Percentiles rank a stretch among this genome's conserved stretches.
phyloP scores from a whole-genome alignment of 106 monocot genomes.

The Dendrobium catenatum region DNA sequence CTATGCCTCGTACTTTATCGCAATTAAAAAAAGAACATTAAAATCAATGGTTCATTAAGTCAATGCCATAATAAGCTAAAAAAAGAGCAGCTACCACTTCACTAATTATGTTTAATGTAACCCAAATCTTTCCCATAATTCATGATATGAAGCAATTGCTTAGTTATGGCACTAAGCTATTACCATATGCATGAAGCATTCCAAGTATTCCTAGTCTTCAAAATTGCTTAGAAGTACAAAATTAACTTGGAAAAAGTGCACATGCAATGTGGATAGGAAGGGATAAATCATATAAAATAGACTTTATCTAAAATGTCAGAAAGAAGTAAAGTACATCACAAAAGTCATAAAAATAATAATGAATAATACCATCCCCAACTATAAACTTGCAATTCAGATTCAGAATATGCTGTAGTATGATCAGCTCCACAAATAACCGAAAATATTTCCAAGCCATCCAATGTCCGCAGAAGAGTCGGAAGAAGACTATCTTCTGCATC shows the following conservation, averaged over 20 bases:
- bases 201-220: not conserved
- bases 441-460: constrained; percentile 44
- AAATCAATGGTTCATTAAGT: not conserved
- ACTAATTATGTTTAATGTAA: not conserved
- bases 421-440: constrained; percentile 85
- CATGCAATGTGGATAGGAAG: not conserved
- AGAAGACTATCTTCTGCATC: constrained; percentile 70
- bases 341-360: not conserved
- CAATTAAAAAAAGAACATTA: not conserved
- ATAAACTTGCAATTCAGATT: constrained; percentile 53
- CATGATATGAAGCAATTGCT: not conserved
- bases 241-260: not conserved
- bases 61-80: not conserved
- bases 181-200: not conserved
- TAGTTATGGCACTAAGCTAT: not conserved
- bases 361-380: constrained; percentile 77
- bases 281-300: not conserved
- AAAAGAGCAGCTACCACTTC: not conserved
- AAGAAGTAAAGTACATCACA: not conserved
- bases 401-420: constrained; percentile 84
- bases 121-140: not conserved
- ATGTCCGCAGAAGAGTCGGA: constrained; percentile 53
- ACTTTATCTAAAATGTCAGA: not conserved
- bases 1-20: not conserved
- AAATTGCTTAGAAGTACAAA: not conserved